Evolutionary conservation across 2,329 filamentous ascomycete genomes (phyloP), one percentile per base, ranked within the genome.

Genomic region (Colletotrichum tropicale): DNA sequence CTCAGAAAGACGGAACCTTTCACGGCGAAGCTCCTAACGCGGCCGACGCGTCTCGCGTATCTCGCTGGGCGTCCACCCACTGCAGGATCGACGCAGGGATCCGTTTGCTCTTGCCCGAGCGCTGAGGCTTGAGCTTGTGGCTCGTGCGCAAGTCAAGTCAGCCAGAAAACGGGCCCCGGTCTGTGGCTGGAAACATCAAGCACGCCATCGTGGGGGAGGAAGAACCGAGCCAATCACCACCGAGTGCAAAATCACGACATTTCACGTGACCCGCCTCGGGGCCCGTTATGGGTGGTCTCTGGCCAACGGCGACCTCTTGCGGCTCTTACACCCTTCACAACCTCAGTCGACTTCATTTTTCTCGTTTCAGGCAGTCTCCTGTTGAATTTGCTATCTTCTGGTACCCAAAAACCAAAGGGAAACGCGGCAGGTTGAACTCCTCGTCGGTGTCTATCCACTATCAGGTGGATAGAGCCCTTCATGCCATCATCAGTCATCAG

Each of bases 201-300:
- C 76, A 77, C 76, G 76, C 75, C 68, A 77, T 77, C 71, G 32
- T 34, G 24, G n/a, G 26, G 56, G 18, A 64, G 26, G 24, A 58
- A 15, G 43, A 43, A 18, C 65, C 26, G 24, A 70, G 43, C 75
- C 75, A 78, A 78, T 77, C 66, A 75, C 12, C 65, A 18, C 43
- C 18, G 6, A 15, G 30, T 70, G 66, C 30, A 76, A 77, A 77
- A 78, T 78, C 76, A 74, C 77, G 76, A 76, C 77, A 78, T 78
- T 55, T 77, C 77, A 78, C 77, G 77, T 78, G 77, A 78, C 69
- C 62, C 15, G 1, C 5, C 21, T 52, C 16, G 5, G 34, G 61
- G 58, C 66, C 58, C 74, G 69, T 68, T 43, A 61, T 56, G 61
- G 72, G 66, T 66, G 75, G 75, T 72, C 21, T 56, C 48, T 70